A percentile compares a stretch with the other conserved stretches of the same genome.
These are phyloP conservation scores for Austroboletus eburneus DNA, from an alignment of 768 basidiomycete genomes.

Conservation along the genomic window DNA sequence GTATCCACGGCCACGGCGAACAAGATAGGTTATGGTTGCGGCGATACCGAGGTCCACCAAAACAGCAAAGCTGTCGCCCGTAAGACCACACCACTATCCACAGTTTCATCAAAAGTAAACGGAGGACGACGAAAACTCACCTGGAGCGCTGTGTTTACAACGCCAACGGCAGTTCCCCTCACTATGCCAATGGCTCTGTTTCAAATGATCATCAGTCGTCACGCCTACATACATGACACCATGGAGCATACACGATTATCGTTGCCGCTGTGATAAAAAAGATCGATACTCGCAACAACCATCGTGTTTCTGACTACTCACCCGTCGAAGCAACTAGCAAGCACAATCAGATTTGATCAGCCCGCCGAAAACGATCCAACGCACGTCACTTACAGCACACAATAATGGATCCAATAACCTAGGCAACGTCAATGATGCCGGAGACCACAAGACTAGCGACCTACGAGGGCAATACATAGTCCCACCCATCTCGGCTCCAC, in stretches of 20 bases:
- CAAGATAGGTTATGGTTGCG: no score
- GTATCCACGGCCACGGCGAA: no score
- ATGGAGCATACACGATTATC: background rate
- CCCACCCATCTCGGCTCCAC: slow-evolving; percentile 1
- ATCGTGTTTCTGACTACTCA: no score
- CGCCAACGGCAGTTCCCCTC: background rate
- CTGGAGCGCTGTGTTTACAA: background rate
- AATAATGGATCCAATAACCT: background rate
- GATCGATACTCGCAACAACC: no score
- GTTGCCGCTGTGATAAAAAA: background rate
- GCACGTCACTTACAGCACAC: background rate
- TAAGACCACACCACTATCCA: no score
- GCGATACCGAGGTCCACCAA: no score
- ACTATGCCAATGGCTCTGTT: background rate
- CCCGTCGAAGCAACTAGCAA: background rate
- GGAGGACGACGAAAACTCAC: no score
- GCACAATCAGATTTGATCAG: background rate
- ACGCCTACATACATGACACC: background rate
- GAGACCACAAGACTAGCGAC: background rate
- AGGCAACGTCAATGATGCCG: background rate
- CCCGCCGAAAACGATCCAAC: no score
- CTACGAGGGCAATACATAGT: background rate
- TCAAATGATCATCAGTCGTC: background rate
- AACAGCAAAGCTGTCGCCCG: no score
- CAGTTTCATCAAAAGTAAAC: no score